Percentiles rank a stretch among this genome's conserved stretches.
These are phyloP conservation scores for Hygrophoropsis aurantiaca DNA, from an alignment of 768 basidiomycete genomes.

Conservation along the genomic window DNA sequence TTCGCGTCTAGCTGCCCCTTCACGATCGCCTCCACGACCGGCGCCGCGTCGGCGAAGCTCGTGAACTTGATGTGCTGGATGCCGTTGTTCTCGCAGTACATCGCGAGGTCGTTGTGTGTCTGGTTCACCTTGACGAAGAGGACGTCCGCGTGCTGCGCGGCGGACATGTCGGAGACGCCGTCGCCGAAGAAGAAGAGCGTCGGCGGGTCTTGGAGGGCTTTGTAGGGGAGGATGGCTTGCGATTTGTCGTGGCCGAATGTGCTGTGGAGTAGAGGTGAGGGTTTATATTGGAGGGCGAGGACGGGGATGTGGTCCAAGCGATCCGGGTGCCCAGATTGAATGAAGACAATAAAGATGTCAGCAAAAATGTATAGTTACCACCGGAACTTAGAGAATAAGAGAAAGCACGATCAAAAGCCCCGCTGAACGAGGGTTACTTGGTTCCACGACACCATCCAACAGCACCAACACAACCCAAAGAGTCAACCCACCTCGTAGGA, in stretches of 20 bases:
- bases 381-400: too few species aligned
- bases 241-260: slow-evolving; percentile 96
- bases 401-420: too few species aligned
- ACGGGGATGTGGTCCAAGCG: too few species aligned
- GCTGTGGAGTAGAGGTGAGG: slow-evolving; percentile 41
- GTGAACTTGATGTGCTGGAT: slow-evolving; percentile 80
- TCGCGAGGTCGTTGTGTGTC: slow-evolving; percentile 80
- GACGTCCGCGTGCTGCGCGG: slow-evolving; percentile 88
- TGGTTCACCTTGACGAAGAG: slow-evolving; percentile 89
- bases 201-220: slow-evolving; percentile 66
- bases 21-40: slow-evolving; percentile 67
- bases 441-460: too few species aligned
- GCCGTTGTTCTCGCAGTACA: slow-evolving; percentile 75
- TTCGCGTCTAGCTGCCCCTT: slow-evolving; percentile 62
- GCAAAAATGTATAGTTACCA: too few species aligned
- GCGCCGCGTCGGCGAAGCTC: slow-evolving; percentile 65
- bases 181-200: slow-evolving; percentile 97
- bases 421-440: background rate
- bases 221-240: slow-evolving; percentile 89
- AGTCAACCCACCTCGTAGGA: slow-evolving; percentile 67
- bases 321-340: too few species aligned
- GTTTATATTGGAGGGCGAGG: too few species aligned
- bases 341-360: too few species aligned
- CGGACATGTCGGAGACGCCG: slow-evolving; percentile 94
- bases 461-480: background rate